These are phyloP conservation scores for Coprinopsis strossmayeri DNA, from an alignment of 768 basidiomycete genomes.

Conservation along the genomic window DNA sequence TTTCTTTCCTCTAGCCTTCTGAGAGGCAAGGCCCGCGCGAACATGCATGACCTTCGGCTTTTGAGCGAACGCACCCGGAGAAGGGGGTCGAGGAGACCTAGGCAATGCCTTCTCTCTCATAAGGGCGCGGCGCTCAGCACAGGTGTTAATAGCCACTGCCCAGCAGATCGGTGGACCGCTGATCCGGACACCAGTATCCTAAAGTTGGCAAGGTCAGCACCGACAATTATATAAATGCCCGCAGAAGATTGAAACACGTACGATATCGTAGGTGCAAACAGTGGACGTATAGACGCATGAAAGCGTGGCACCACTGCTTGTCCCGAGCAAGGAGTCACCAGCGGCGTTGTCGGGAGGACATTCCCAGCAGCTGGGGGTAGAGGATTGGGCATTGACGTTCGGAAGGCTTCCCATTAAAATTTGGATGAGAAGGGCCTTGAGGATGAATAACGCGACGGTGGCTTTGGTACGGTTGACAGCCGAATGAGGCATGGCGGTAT, in stretches of 20 bases:
- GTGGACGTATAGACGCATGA: background rate
- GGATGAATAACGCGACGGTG: background rate
- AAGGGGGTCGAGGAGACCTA: slow-evolving; percentile 2
- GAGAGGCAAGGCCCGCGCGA: background rate
- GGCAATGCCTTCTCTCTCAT: slow-evolving; percentile 3
- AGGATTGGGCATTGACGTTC: background rate
- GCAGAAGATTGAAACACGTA: no score
- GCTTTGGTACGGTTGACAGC: no score
- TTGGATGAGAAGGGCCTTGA: background rate
- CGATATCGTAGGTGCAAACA: no score
- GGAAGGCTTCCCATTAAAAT: background rate
- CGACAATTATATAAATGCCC: no score
- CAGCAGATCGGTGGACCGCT: background rate
- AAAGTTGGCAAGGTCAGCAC: background rate
- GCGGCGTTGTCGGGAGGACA: no score
- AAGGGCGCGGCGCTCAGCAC: background rate
- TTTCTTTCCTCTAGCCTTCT: background rate
- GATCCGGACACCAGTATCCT: background rate
- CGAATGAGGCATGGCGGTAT: background rate
- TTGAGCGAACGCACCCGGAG: slow-evolving; percentile 1
- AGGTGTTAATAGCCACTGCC: background rate
- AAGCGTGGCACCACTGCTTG: background rate
- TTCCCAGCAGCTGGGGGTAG: background rate
- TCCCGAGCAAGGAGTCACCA: background rate
- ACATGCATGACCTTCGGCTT: slow-evolving; percentile 8